phyloP scores from a whole-genome alignment of 2,329 filamentous ascomycete genomes.

The Cladophialophora carrionii region DNA sequence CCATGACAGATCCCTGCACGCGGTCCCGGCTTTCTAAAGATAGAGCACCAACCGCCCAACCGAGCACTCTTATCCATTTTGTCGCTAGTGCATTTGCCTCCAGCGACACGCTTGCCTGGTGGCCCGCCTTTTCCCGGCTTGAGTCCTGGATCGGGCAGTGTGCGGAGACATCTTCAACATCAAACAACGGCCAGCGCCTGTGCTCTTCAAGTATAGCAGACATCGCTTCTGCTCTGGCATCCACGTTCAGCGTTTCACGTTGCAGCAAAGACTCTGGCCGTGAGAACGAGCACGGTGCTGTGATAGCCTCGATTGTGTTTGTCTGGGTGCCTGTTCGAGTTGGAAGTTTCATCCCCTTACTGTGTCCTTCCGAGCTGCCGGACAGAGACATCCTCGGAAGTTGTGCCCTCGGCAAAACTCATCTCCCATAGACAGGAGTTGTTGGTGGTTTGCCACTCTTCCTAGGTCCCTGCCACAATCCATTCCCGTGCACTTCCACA shows the following conservation, averaged over 20 bases:
- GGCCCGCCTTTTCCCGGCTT: constrained; percentile 2
- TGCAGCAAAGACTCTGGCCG: background rate
- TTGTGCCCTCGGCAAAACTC: background rate
- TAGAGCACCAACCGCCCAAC: constrained; percentile 18
- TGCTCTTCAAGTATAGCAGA: constrained; percentile 8
- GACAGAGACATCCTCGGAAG: background rate
- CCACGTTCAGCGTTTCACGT: constrained; percentile 16
- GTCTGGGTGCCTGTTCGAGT: background rate
- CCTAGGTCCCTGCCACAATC: constrained; percentile 18
- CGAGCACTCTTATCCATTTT: constrained; percentile 10
- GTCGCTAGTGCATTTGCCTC: background rate
- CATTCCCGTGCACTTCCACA: background rate
- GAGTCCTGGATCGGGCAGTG: constrained; percentile 4
- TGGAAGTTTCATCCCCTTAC: constrained; percentile 6
- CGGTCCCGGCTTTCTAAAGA: constrained; percentile 13
- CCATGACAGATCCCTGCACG: background rate
- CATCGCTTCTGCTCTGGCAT: constrained; percentile 17
- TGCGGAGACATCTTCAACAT: constrained; percentile 16
- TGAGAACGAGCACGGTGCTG: background rate
- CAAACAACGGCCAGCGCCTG: constrained; percentile 8
- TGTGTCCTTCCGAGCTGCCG: background rate
- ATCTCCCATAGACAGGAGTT: background rate
- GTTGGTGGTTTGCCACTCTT: constrained; percentile 14
- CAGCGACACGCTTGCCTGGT: constrained; percentile 20
- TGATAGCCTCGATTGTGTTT: background rate